These are phyloP conservation scores for Bacidia gigantensis DNA, from an alignment of 495 filamentous ascomycete species.

Conservation along the genomic window DNA sequence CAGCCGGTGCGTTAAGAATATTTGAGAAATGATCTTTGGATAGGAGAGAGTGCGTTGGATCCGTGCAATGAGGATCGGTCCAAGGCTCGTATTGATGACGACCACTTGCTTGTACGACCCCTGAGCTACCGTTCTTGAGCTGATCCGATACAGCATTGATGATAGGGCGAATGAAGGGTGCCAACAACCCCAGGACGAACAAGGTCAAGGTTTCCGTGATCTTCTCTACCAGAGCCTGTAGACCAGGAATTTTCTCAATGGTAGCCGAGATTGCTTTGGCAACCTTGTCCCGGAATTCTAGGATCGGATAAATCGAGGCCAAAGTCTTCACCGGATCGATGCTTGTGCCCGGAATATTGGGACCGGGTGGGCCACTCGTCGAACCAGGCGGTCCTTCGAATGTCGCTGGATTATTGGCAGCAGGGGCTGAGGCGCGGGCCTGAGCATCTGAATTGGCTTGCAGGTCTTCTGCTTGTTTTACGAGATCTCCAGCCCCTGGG, in stretches of 20 bases:
- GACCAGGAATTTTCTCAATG: constrained; percentile 83
- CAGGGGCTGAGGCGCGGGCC: constrained; percentile 42
- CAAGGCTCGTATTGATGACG: constrained; percentile 83
- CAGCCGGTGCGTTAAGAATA: constrained; percentile 75
- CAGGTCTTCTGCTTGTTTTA: constrained; percentile 63
- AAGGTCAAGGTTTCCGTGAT: constrained; percentile 84
- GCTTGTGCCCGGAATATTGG: constrained; percentile 53
- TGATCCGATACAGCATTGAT: constrained; percentile 73
- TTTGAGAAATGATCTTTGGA: constrained; percentile 97
- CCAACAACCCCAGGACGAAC: constrained; percentile 77
- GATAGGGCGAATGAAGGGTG: constrained; percentile 80
- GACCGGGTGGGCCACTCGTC: constrained; percentile 31
- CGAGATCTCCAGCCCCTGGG: constrained; percentile 63
- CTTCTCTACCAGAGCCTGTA: constrained; percentile 73
- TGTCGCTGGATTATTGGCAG: neutral
- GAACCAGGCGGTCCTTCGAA: constrained; percentile 39
- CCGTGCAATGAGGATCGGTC: constrained; percentile 70
- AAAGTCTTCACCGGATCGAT: constrained; percentile 75
- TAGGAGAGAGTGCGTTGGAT: constrained; percentile 89
- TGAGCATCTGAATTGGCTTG: constrained; percentile 62
- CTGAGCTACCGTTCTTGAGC: constrained; percentile 69
- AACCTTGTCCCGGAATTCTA: constrained; percentile 86
- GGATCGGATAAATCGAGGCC: constrained; percentile 81
- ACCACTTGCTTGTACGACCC: constrained; percentile 65
- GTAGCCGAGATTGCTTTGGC: constrained; percentile 68